A percentile compares a stretch with the other conserved stretches of the same genome.
phyloP scores from a whole-genome alignment of 768 basidiomycete genomes.

The Agrocybe chaxingu region DNA sequence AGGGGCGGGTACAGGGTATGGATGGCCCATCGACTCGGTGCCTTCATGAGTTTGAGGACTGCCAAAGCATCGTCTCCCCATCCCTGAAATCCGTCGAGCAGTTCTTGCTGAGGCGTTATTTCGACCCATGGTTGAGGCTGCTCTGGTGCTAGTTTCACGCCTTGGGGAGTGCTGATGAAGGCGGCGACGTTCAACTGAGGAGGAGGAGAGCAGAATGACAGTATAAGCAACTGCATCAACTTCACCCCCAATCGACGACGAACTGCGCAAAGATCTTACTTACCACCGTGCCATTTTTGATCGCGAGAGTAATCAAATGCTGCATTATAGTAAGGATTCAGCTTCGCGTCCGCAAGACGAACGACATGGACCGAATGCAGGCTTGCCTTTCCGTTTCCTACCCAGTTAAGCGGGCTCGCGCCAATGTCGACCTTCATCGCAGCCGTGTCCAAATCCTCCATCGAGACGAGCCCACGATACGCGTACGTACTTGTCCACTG shows the following conservation, averaged over 20 bases:
- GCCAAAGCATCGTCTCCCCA: constrained; percentile 41
- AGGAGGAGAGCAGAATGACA: neutral
- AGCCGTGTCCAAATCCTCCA: constrained; percentile 29
- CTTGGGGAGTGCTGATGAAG: neutral
- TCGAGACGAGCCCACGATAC: constrained; percentile 44
- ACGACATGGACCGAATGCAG: too few relatives aligned
- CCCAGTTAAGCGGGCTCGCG: constrained; percentile 32
- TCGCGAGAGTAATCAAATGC: constrained; percentile 51
- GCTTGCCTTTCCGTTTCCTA: constrained; percentile 41
- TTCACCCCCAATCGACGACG: neutral
- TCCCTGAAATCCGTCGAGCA: constrained; percentile 35
- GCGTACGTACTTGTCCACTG: constrained; percentile 42
- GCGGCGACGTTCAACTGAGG: constrained; percentile 42
- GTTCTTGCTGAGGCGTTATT: constrained; percentile 34
- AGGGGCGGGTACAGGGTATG: constrained; percentile 44
- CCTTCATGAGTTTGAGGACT: constrained; percentile 38
- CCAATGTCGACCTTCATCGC: constrained; percentile 38
- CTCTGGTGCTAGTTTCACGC: neutral
- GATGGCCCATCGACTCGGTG: constrained; percentile 49
- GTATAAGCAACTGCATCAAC: constrained; percentile 9
- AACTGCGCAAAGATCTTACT: too few relatives aligned
- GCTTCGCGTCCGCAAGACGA: too few relatives aligned
- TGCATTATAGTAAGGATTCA: constrained; percentile 13
- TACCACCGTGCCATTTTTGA: constrained; percentile 38
- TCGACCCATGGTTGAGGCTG: constrained; percentile 35